Conservation (phyloP, 106 monocot species). For the Gastrodia elata region DNA sequence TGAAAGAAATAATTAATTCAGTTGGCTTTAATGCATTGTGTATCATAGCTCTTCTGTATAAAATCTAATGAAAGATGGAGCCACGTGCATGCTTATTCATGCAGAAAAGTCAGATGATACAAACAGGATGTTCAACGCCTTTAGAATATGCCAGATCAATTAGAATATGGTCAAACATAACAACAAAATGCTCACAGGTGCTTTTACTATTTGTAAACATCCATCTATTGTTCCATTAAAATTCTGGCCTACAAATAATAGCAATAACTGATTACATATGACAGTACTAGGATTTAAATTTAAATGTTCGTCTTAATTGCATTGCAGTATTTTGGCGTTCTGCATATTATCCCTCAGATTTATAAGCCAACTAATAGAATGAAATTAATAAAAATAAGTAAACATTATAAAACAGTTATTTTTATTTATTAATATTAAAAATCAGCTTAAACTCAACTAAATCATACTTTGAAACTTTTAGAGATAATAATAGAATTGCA, state of each 20-base stretch:
- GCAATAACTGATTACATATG: background rate
- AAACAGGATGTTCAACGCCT: background rate
- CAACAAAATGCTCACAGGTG: background rate
- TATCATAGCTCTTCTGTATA: background rate
- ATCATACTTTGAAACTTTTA: too few relatives aligned
- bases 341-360: too few relatives aligned
- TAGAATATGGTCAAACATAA: background rate
- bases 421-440: too few relatives aligned
- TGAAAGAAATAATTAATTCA: background rate
- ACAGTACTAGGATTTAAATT: background rate
- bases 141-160: background rate
- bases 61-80: too few relatives aligned
- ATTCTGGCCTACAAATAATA: background rate
- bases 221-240: background rate
- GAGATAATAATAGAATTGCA: too few relatives aligned
- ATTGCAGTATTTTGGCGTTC: too few relatives aligned
- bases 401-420: too few relatives aligned
- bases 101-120: background rate
- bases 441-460: too few relatives aligned
- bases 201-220: background rate
- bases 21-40: background rate
- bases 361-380: too few relatives aligned
- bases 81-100: constrained; percentile 1
- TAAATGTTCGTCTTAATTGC: too few relatives aligned
- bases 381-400: too few relatives aligned